phyloP scores from a whole-genome alignment of 257 asterid species.

The Solanum habrochaites region DNA sequence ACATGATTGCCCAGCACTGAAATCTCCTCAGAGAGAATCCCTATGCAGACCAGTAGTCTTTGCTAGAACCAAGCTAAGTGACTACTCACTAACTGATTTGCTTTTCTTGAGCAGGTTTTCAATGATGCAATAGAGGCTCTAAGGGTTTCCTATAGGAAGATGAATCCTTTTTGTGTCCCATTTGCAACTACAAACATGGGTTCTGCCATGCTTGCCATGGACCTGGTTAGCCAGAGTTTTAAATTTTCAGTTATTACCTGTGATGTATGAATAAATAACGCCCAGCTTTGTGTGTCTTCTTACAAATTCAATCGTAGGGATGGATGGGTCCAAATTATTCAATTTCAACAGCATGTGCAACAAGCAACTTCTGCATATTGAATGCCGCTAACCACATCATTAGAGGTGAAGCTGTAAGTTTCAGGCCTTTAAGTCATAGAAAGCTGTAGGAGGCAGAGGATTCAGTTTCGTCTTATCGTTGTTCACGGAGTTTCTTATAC shows the following conservation, averaged over 20 bases:
- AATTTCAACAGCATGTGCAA: constrained; percentile 95
- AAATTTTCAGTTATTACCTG: background rate
- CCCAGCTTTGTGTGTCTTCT: constrained; percentile 7
- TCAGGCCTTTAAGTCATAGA: constrained; percentile 5
- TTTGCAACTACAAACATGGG: constrained; percentile 99
- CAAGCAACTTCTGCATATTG: constrained; percentile 90
- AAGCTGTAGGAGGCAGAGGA: constrained; percentile 2
- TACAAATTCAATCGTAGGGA: constrained; percentile 43
- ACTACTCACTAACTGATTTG: background rate
- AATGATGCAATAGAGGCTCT: constrained; percentile 89
- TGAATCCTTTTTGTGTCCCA: constrained; percentile 98
- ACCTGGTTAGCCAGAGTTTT: constrained; percentile 37
- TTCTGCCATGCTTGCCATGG: constrained; percentile 97
- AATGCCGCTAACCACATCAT: constrained; percentile 94
- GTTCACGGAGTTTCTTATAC: background rate
- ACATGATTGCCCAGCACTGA: background rate
- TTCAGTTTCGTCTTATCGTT: background rate
- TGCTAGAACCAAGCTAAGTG: background rate
- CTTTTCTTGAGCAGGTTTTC: constrained; percentile 57
- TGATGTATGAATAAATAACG: background rate
- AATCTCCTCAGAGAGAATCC: background rate
- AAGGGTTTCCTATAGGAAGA: constrained; percentile 68
- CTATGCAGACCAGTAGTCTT: background rate
- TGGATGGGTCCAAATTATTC: constrained; percentile 99
- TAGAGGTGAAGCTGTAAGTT: constrained; percentile 97